These are phyloP conservation scores for Cladobotryum mycophilum DNA, from an alignment of 2,329 filamentous ascomycete species.

Conservation along the genomic window DNA sequence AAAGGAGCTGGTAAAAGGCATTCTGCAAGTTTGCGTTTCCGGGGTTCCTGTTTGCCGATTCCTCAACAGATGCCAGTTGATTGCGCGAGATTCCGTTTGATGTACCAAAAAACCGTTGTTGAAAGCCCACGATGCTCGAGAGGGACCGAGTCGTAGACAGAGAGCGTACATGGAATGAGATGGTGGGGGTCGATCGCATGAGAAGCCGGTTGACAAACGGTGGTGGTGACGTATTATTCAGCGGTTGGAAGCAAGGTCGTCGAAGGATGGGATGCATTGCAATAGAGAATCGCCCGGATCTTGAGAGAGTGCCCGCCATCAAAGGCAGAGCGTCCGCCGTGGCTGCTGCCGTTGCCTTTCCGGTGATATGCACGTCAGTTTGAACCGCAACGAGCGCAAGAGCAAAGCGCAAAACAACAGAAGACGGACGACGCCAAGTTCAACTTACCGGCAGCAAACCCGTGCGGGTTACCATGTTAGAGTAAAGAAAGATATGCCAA, in stretches of 20 bases:
- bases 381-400: background rate
- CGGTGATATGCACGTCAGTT: background rate
- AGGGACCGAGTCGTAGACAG: conserved; percentile 14
- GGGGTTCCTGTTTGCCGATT: conserved; percentile 88
- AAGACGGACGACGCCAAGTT: background rate
- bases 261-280: conserved; percentile 23
- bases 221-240: conserved; percentile 13
- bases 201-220: conserved; percentile 19
- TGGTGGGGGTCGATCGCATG: conserved; percentile 18
- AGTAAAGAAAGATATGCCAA: background rate
- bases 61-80: conserved; percentile 78
- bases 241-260: conserved; percentile 21
- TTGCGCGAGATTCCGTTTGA: conserved; percentile 49
- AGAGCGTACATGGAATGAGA: conserved; percentile 15
- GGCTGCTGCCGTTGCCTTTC: conserved; percentile 31
- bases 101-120: conserved; percentile 32
- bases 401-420: background rate
- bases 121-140: conserved; percentile 2
- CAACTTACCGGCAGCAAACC: conserved; percentile 20
- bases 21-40: conserved; percentile 82
- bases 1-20: conserved; percentile 84
- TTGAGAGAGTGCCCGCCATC: conserved; percentile 33
- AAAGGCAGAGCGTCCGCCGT: conserved; percentile 42
- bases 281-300: conserved; percentile 26
- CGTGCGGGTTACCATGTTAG: conserved; percentile 9